Percentiles rank a stretch among this genome's conserved stretches.
Evolutionary conservation across 1,284 basidiomycete species (phyloP).

Genomic region (Boletus mariae): DNA sequence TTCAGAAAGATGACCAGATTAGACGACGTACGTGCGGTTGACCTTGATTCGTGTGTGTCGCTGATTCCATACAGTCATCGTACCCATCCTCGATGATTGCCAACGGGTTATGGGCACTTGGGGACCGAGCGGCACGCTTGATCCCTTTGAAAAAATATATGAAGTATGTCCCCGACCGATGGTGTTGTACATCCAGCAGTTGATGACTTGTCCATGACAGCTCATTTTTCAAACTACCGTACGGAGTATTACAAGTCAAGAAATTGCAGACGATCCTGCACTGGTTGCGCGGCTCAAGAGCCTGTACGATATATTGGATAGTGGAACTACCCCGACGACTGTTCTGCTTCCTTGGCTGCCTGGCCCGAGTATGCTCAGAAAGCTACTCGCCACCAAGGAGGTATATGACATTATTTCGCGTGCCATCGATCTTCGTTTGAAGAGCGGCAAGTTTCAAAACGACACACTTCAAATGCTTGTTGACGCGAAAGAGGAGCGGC

Average conservation of each 20-base stretch:
- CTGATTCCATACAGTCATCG: conserved; percentile 49
- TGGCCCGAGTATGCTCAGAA: conserved; percentile 62
- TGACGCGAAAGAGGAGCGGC: conserved; percentile 60
- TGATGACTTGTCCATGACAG: conserved; percentile 33
- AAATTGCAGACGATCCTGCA: conserved; percentile 61
- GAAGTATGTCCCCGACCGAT: conserved; percentile 43
- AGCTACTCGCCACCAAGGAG: conserved; percentile 64
- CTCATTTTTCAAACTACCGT: conserved; percentile 69
- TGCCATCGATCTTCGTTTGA: conserved; percentile 51
- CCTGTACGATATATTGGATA: conserved; percentile 64
- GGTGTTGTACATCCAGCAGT: neutral
- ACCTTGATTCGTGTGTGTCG: conserved; percentile 3
- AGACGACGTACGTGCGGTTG: conserved; percentile 46
- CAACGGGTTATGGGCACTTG: conserved; percentile 55
- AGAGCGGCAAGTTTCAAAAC: conserved; percentile 51
- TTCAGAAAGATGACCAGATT: conserved; percentile 58
- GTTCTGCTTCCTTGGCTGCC: conserved; percentile 72
- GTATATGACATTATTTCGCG: conserved; percentile 64
- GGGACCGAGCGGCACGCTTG: conserved; percentile 56
- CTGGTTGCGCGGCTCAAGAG: conserved; percentile 56
- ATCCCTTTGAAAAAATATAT: conserved; percentile 68
- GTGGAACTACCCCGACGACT: conserved; percentile 64
- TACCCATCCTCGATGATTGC: conserved; percentile 59
- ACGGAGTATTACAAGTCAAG: conserved; percentile 58
- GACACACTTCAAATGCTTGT: conserved; percentile 71